Base-by-base conservation (phyloP, 768 basidiomycete genomes). In the Boletellus ananas region DNA sequence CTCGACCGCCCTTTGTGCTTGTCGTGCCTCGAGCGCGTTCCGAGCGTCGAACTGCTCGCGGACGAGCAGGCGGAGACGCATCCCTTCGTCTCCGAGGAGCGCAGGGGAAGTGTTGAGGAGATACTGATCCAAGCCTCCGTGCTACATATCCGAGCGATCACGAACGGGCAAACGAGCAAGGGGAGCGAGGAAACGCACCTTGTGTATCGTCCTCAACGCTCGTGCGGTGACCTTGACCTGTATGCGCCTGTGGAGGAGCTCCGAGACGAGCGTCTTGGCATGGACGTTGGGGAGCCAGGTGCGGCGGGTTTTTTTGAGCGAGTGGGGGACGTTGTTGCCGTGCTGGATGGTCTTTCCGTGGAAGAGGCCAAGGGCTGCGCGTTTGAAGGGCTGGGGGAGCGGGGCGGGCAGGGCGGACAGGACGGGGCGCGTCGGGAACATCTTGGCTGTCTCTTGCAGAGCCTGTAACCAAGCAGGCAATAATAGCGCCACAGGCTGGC, bases 221-320 rank as follows among this genome's bases (percentile, higher is more conserved):
- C 85, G 70, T 25, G 87, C 81, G 1, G 90, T 89, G 45, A 93
- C 67, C 60, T 89, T 89, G 23, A 92, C 70, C 44, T 74, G 73
- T 5, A 94, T 61, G 38, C 71, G 71, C 44, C 75, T 66, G 27
- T 77, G 80, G 33, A 92, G 68, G 8, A 80, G 69, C 13, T 87
- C 84, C 12, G 87, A 91, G 55, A 72, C 78, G 39, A 93, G 58
- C 2, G 83, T 79, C 68, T 93, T 92, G 44, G 73, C 72, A 57
- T 93, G 90, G 20, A 92, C 77, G 68, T 94, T 94, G 33, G 92
- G 92, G 11, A 91, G 74, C 92, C 92, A 94, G 38, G 85, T 79
- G 35, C 92, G 76, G 43, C 87, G 84, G 21, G 93, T 93, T 73
- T 93, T 94, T 65, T 86, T 79, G 64, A 85, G 85, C 20, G 91